Evolutionary conservation across 257 asterid genomes (phyloP), one percentile per base, ranked within the genome.

Genomic region (Gentiana macrophylla): DNA sequence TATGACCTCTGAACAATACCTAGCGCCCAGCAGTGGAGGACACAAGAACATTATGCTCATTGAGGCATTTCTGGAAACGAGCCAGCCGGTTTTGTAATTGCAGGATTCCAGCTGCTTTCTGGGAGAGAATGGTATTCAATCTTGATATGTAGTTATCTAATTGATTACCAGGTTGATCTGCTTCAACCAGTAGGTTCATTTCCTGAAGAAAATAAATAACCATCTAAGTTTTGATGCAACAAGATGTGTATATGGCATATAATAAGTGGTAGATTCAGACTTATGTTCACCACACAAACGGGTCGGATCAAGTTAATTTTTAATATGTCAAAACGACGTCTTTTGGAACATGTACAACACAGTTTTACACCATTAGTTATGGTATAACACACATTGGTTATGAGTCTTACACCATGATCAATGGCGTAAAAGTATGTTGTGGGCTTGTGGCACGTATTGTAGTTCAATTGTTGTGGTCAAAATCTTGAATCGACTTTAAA

Each of bases 31-130:
- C 46, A 41, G 10, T 41, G 9, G 99, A 82, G 6, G 97, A 88
- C 24, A 79, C 80, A 6, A 92, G 84, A 50, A 92, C 97, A 12
- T 88, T 82, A 67, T 85, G 99, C 74, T 92, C 97, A 73, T 75
- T 85, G 35, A 92, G 74, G 66, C 84, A 94, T 62, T 64, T 83
- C 70, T 85, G 97, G 57, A 92, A 92, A 54, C 65, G 85, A 64
- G 95, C 86, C 79, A 72, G 47, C 5, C 66, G 74, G 15, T 32
- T 67, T 56, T 72, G 78, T 59, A 72, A 44, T 32, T 60, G 61
- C 62, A 67, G 55, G 36, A 72, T 72, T 38, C 71, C 74, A 34
- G 71, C 71, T 36, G 74, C 74, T 58, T 72, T 72, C 63, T 72
- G 78, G 11, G 73, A 55, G 32, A 72, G 62, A 48, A 72, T 67